phyloP scores from a whole-genome alignment of 208 protist genomes.

The Wallacemonas sp. region DNA sequence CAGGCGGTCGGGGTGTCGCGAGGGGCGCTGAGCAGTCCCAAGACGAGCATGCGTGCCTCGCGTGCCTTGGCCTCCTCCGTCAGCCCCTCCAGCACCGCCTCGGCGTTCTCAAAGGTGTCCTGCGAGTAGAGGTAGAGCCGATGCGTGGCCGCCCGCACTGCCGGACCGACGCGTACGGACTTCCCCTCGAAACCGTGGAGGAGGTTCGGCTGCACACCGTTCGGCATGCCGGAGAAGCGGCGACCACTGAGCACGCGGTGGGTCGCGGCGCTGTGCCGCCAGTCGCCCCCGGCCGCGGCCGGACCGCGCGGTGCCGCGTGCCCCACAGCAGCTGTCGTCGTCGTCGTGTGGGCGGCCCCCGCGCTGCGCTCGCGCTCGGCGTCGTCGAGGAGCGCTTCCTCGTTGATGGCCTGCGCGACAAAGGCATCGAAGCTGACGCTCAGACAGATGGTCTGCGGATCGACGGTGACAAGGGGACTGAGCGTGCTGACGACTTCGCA shows the following conservation, averaged over 20 bases:
- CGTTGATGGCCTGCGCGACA: conserved; percentile 14
- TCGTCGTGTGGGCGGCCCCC: too few species aligned
- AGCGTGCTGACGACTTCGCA: conserved; percentile 28
- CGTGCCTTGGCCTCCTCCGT: conserved; percentile 20
- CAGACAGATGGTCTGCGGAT: conserved; percentile 22
- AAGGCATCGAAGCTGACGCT: conserved; percentile 22
- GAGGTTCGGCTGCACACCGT: not conserved
- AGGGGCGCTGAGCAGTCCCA: conserved; percentile 6
- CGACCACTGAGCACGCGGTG: conserved; percentile 12
- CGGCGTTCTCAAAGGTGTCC: conserved; percentile 33
- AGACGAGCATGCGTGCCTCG: conserved; percentile 19
- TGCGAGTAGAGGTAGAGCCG: conserved; percentile 33
- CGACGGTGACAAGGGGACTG: conserved; percentile 24
- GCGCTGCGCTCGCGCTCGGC: conserved; percentile 16
- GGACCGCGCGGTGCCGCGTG: not conserved
- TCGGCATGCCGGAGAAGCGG: conserved; percentile 3
- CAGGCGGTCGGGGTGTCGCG: conserved; percentile 5
- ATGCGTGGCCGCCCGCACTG: not conserved
- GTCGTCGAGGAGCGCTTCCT: conserved; percentile 20
- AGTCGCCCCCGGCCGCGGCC: not conserved
- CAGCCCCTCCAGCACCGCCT: conserved; percentile 23
- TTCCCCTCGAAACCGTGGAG: not conserved
- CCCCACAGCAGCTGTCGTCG: too few species aligned
- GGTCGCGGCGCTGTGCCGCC: conserved; percentile 2
- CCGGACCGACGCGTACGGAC: not conserved